phyloP scores from a whole-genome alignment of 2,329 filamentous ascomycete genomes.

The Penicillium sp. region DNA sequence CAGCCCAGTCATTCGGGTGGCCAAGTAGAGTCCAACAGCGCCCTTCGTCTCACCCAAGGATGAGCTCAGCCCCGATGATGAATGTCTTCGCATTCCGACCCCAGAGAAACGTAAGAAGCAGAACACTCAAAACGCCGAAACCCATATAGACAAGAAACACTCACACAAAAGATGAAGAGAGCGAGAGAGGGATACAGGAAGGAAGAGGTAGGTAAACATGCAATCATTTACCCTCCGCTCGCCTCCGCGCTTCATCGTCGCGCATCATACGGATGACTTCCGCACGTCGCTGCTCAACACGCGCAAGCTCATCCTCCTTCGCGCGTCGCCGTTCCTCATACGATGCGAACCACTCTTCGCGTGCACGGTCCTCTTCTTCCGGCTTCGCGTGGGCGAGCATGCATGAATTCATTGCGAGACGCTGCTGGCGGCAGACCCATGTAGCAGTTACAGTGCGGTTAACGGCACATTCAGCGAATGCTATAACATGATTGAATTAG shows the following conservation, averaged over 20 bases:
- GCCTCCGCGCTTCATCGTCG: constrained; percentile 34
- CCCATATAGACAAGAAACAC: constrained; percentile 23
- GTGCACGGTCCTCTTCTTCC: constrained; percentile 79
- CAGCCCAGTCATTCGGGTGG: background rate
- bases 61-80: background rate
- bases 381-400: constrained; percentile 86
- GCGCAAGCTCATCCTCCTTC: constrained; percentile 60
- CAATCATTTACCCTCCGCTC: constrained; percentile 20
- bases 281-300: constrained; percentile 40
- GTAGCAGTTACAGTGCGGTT: constrained; percentile 83
- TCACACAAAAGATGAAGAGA: constrained; percentile 10
- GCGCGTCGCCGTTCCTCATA: constrained; percentile 68
- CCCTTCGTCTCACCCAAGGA: background rate
- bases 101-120: constrained; percentile 15
- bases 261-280: constrained; percentile 46
- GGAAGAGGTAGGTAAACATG: background rate
- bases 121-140: constrained; percentile 18
- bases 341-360: constrained; percentile 88
- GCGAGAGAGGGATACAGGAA: background rate
- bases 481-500: constrained; percentile 48
- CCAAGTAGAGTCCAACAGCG: background rate
- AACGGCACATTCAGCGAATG: constrained; percentile 86
- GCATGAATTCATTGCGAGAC: constrained; percentile 87
- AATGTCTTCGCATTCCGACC: background rate
- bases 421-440: constrained; percentile 77